Conservation (phyloP, 169 alveolate genomes). For the Cryptosporidium viatorum region DNA sequence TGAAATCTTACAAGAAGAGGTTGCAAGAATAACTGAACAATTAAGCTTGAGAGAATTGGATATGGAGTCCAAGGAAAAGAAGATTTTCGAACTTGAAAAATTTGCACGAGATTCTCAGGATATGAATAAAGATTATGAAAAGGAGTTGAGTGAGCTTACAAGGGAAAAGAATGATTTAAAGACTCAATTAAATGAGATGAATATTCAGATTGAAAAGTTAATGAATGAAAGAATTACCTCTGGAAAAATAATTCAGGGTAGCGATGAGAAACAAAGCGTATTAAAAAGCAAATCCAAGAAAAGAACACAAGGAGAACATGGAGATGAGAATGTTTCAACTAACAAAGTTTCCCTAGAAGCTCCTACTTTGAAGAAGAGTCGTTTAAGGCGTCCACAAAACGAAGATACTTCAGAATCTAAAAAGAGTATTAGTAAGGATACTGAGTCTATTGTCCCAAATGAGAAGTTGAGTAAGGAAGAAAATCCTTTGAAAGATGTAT, state of each 20-base stretch:
- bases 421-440: constrained; percentile 26
- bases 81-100: constrained; percentile 55
- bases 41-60: constrained; percentile 56
- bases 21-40: constrained; percentile 60
- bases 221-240: background rate
- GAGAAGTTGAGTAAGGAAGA: background rate
- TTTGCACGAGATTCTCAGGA: background rate
- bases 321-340: background rate
- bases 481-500: constrained; percentile 39
- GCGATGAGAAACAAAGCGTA: background rate
- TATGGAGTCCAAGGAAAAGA: constrained; percentile 54
- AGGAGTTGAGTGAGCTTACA: background rate
- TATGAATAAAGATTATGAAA: constrained; percentile 20
- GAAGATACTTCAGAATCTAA: constrained; percentile 43
- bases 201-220: constrained; percentile 7
- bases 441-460: background rate
- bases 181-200: constrained; percentile 10
- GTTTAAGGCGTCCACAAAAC: constrained; percentile 51
- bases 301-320: background rate
- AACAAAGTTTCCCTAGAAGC: background rate
- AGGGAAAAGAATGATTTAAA: constrained; percentile 35
- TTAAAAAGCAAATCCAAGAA: constrained; percentile 1
- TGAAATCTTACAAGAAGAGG: constrained; percentile 25
- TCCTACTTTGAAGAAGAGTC: constrained; percentile 27
- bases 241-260: background rate